phyloP scores from a whole-genome alignment of 768 basidiomycete genomes.

The Hygrocybe coccinea region DNA sequence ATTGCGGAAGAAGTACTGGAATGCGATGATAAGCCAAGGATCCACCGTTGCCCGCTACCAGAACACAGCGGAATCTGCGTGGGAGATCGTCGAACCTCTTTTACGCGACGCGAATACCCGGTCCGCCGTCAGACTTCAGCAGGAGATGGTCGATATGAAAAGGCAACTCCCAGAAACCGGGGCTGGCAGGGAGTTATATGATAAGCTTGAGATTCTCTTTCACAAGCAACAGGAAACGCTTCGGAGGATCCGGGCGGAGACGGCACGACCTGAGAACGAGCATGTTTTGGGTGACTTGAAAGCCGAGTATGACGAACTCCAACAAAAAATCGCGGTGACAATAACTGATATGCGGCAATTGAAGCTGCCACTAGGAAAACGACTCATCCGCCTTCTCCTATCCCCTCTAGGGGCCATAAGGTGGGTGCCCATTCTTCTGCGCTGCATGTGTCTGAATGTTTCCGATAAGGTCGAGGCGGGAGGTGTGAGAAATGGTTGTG shows the following conservation, averaged over 20 bases:
- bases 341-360: constrained; percentile 6
- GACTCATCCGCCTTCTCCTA: constrained; percentile 4
- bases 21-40: constrained; percentile 5
- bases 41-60: constrained; percentile 2
- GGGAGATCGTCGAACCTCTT: constrained; percentile 8
- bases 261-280: constrained; percentile 7
- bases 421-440: neutral
- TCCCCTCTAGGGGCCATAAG: neutral
- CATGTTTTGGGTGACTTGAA: constrained; percentile 2
- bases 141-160: constrained; percentile 7
- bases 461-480: no score
- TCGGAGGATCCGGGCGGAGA: constrained; percentile 6
- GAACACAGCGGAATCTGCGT: constrained; percentile 10
- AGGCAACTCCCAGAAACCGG: constrained; percentile 13
- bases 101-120: neutral
- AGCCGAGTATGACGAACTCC: constrained; percentile 11
- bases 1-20: constrained; percentile 7
- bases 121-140: constrained; percentile 7
- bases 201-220: constrained; percentile 12
- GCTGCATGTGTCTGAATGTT: neutral
- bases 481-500: no score
- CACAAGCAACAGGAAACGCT: constrained; percentile 10
- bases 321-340: constrained; percentile 3
- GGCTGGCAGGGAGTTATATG: constrained; percentile 13
- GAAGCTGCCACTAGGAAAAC: constrained; percentile 7